A percentile compares a stretch with the other conserved stretches of the same genome.
phyloP scores from a whole-genome alignment of 257 asterid species.

The Rhazya stricta region DNA sequence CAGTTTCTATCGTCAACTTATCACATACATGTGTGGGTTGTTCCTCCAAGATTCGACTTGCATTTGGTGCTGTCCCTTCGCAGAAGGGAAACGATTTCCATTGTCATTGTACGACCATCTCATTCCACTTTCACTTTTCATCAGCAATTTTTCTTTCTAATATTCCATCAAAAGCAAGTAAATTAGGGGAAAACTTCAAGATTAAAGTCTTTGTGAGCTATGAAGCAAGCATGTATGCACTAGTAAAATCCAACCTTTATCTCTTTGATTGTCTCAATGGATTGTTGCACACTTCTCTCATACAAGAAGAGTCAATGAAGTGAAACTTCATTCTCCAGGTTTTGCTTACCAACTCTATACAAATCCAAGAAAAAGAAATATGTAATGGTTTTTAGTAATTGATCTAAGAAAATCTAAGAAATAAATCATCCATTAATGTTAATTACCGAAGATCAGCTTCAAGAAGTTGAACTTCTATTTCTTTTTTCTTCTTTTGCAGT shows the following conservation, averaged over 20 bases:
- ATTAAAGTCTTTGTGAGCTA: too few species aligned
- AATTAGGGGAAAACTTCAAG: background rate
- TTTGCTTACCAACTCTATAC: background rate
- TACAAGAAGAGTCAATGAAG: background rate
- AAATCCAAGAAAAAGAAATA: background rate
- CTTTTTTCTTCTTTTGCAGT: background rate
- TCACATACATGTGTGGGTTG: background rate
- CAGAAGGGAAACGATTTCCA: background rate
- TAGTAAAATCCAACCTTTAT: background rate
- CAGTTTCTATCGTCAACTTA: too few species aligned
- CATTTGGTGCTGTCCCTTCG: background rate
- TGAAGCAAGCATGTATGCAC: too few species aligned
- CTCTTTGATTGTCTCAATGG: background rate
- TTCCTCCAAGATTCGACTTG: background rate
- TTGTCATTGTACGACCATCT: too few species aligned
- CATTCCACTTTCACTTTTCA: background rate
- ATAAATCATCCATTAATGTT: accelerated
- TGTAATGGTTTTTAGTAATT: background rate
- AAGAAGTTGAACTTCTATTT: background rate
- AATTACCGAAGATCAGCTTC: slow-evolving; percentile 1
- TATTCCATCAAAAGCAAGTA: background rate
- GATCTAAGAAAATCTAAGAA: background rate
- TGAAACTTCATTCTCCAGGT: background rate
- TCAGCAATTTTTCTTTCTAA: background rate
- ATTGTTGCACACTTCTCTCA: background rate